Evolutionary conservation across 2,329 filamentous ascomycete species (phyloP).

Genomic region (Aspergillus oerlinghausenensis): DNA sequence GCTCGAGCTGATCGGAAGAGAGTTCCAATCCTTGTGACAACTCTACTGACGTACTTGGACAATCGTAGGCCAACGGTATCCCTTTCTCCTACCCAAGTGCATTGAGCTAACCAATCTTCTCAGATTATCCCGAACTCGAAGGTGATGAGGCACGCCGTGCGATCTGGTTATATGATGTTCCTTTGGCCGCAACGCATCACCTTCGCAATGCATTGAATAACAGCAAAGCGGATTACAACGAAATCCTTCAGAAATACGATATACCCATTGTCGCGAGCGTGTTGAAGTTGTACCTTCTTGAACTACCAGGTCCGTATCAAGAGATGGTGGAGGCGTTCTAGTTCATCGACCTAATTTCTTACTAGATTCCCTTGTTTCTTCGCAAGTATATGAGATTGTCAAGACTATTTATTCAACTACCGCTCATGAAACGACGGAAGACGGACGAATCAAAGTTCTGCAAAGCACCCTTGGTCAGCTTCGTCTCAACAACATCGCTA

Average conservation of each 20-base stretch:
- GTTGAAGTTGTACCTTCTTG: conserved; percentile 88
- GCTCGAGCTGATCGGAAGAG: conserved; percentile 92
- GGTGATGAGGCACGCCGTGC: conserved; percentile 87
- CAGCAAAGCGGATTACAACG: conserved; percentile 70
- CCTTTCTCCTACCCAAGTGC: no score
- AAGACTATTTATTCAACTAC: conserved; percentile 92
- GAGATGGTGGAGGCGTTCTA: background rate
- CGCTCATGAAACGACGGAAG: conserved; percentile 68
- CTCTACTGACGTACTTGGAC: conserved; percentile 89
- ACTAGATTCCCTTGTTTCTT: conserved; percentile 92
- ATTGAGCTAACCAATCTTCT: conserved; percentile 4
- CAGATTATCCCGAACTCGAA: conserved; percentile 89
- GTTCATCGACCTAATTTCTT: conserved; percentile 1
- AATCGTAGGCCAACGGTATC: conserved; percentile 54
- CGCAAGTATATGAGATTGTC: conserved; percentile 97
- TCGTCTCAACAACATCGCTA: conserved; percentile 93
- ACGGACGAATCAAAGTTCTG: conserved; percentile 78
- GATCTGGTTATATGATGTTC: conserved; percentile 93
- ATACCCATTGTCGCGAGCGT: conserved; percentile 90
- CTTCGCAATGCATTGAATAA: conserved; percentile 80
- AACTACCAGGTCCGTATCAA: conserved; percentile 73
- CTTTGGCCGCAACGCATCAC: conserved; percentile 76
- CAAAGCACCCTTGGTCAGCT: conserved; percentile 95
- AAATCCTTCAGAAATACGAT: conserved; percentile 81
- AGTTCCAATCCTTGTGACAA: conserved; percentile 86